A percentile compares a stretch with the other conserved stretches of the same genome.
Evolutionary conservation across 768 basidiomycete genomes (phyloP).

Genomic region (Naganishia onofrii): DNA sequence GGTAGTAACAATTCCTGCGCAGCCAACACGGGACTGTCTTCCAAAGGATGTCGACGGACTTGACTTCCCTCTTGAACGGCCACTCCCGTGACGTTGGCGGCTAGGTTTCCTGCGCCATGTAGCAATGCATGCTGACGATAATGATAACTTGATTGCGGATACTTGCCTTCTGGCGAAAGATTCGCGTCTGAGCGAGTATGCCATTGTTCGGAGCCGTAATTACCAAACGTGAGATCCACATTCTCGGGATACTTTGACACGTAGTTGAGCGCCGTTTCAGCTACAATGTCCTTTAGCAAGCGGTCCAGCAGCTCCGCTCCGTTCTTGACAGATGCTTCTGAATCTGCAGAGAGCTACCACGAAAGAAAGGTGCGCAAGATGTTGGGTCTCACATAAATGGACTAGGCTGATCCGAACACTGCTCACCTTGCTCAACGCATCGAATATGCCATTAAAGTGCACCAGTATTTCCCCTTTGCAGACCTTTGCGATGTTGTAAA

Average conservation of each 20-base stretch:
- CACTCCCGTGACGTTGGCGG: conserved; percentile 17
- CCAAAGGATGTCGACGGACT: conserved; percentile 28
- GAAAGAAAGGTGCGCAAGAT: background rate
- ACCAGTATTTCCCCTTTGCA: conserved; percentile 94
- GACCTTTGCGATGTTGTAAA: conserved; percentile 87
- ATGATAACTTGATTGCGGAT: conserved; percentile 15
- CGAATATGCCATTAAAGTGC: conserved; percentile 98
- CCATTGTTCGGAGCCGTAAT: conserved; percentile 22
- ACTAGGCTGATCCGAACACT: background rate
- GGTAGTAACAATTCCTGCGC: conserved; percentile 8
- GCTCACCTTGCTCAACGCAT: conserved; percentile 88
- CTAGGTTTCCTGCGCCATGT: conserved; percentile 7
- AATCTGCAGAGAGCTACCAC: conserved; percentile 84
- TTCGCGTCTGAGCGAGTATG: background rate
- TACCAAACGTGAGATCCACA: conserved; percentile 49
- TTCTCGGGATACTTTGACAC: conserved; percentile 81
- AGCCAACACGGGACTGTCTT: conserved; percentile 27
- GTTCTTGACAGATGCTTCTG: conserved; percentile 94
- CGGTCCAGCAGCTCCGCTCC: conserved; percentile 95
- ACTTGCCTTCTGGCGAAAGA: conserved; percentile 5
- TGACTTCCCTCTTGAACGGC: conserved; percentile 23
- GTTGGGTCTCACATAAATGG: background rate
- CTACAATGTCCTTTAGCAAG: conserved; percentile 95
- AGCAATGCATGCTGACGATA: conserved; percentile 12
- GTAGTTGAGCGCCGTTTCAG: conserved; percentile 92